phyloP scores from a whole-genome alignment of 1,284 basidiomycete genomes.

The Mrakiaceae sp. region DNA sequence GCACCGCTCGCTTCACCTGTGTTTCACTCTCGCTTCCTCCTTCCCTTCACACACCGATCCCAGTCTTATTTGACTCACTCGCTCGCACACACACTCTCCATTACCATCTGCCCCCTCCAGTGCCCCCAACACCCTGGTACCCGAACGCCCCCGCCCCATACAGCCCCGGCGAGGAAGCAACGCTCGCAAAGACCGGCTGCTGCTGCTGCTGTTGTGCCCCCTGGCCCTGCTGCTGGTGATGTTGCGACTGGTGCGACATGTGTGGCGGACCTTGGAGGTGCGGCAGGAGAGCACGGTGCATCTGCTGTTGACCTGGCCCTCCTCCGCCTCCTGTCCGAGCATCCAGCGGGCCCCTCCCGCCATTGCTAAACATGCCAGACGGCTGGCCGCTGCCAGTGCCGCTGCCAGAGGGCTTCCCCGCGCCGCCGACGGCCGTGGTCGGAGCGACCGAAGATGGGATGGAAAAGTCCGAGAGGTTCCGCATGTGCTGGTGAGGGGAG shows the following conservation, averaged over 20 bases:
- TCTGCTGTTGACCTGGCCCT: not conserved
- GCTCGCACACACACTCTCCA: not conserved
- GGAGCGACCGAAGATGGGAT: not conserved
- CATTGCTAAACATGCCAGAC: not conserved
- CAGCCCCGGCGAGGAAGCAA: no score
- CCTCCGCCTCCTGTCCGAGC: not conserved
- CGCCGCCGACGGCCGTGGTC: not conserved
- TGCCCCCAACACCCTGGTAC: not conserved
- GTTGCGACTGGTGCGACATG: no score
- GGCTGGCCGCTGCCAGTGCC: not conserved
- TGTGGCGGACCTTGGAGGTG: no score
- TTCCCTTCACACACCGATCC: not conserved
- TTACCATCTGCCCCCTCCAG: no score
- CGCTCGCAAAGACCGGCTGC: not conserved
- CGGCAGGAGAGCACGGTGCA: not conserved
- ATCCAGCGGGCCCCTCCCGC: constrained; percentile 3
- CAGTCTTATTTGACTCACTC: not conserved
- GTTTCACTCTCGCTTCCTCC: no score
- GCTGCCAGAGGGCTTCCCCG: not conserved
- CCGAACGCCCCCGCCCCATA: not conserved
- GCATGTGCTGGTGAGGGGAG: not conserved
- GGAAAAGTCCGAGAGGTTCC: not conserved
- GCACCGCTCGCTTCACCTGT: not conserved
- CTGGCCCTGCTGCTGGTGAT: not conserved
- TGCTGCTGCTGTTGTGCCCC: not conserved